Evolutionary conservation across 805 yeast species (phyloP).

Genomic region (Ogataea pini): DNA sequence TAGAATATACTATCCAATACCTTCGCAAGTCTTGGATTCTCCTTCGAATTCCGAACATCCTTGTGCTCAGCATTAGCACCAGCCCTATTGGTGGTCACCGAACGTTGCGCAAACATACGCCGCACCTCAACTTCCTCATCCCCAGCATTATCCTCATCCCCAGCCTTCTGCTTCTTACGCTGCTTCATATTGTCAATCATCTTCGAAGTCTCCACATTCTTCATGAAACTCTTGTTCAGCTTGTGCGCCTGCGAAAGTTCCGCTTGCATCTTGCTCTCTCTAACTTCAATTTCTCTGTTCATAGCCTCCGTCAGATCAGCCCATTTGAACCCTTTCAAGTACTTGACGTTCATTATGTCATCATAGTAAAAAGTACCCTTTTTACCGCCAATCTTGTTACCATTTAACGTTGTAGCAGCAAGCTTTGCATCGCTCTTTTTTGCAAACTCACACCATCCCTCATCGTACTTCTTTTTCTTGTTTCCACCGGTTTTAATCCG

Average conservation of each 20-base stretch:
- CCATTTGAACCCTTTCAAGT: conserved; percentile 93
- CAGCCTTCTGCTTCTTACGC: conserved; percentile 41
- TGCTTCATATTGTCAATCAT: conserved; percentile 68
- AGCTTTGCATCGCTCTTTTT: conserved; percentile 85
- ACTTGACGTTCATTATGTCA: conserved; percentile 88
- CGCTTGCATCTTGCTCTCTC: conserved; percentile 83
- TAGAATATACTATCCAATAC: conserved; percentile 58
- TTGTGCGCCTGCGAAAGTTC: conserved; percentile 89
- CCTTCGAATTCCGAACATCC: conserved; percentile 35
- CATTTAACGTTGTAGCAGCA: conserved; percentile 84
- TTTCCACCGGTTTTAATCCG: conserved; percentile 90
- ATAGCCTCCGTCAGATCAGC: conserved; percentile 90
- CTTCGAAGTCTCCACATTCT: conserved; percentile 83
- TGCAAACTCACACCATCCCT: conserved; percentile 95
- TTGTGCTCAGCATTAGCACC: conserved; percentile 54
- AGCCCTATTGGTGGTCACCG: conserved; percentile 65
- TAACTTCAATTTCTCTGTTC: conserved; percentile 82
- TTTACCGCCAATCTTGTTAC: conserved; percentile 87
- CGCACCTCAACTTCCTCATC: conserved; percentile 38
- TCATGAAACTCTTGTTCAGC: conserved; percentile 78
- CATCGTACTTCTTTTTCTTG: conserved; percentile 81
- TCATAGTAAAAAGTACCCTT: conserved; percentile 90
- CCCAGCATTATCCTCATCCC: conserved; percentile 24
- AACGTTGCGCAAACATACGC: conserved; percentile 71
- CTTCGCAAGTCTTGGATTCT: conserved; percentile 37